Evolutionary conservation across 768 basidiomycete species (phyloP).

Genomic region (Trametes coccinea): DNA sequence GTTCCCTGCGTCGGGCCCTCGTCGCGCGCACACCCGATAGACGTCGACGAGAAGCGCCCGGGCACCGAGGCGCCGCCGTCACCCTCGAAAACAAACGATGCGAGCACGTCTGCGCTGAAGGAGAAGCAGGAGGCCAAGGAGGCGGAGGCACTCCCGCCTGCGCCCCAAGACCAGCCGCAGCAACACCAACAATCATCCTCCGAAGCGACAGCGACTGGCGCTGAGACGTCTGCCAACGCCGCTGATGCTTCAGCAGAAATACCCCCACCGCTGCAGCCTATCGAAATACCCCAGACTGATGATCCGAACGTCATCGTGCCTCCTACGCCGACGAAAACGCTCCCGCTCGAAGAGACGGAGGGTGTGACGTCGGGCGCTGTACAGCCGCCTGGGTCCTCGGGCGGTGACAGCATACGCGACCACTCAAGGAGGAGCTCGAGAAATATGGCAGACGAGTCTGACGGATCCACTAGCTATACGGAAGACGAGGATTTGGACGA

Average conservation of each 20-base stretch:
- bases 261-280: slow-evolving; percentile 28
- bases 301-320: slow-evolving; percentile 46
- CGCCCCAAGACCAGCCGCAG: slow-evolving; percentile 14
- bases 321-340: slow-evolving; percentile 48
- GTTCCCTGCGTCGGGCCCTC: slow-evolving; percentile 67
- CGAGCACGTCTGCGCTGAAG: slow-evolving; percentile 24
- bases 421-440: slow-evolving; percentile 40
- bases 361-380: slow-evolving; percentile 91
- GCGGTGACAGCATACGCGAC: slow-evolving; percentile 35
- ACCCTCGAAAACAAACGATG: slow-evolving; percentile 15
- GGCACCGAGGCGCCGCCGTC: slow-evolving; percentile 1
- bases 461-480: slow-evolving; percentile 54
- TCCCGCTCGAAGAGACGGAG: slow-evolving; percentile 75
- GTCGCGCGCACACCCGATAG: slow-evolving; percentile 47
- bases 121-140: slow-evolving; percentile 32
- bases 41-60: slow-evolving; percentile 30
- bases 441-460: slow-evolving; percentile 51
- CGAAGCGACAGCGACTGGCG: slow-evolving; percentile 11
- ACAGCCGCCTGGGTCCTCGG: slow-evolving; percentile 85
- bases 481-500: slow-evolving; percentile 70
- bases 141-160: slow-evolving; percentile 38
- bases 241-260: slow-evolving; percentile 10
- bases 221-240: slow-evolving; percentile 15
- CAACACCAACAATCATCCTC: neutral
- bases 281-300: slow-evolving; percentile 29